Conservation (phyloP, 305 asterid species). For the Fraxinus greggii region DNA sequence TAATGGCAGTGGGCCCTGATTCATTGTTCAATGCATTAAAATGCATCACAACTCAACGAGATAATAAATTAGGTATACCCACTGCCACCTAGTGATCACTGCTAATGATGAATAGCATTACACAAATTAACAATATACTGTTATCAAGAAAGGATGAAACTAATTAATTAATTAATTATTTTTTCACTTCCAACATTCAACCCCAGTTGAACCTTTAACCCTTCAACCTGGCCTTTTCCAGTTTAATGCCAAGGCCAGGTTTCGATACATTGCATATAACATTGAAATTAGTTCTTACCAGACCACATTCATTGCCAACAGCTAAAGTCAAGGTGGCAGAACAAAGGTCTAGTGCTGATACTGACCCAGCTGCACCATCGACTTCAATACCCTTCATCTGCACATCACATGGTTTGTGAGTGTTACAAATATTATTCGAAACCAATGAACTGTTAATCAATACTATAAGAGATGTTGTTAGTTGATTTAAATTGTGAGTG, state of each 20-base stretch:
- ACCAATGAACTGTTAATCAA: slow-evolving; percentile 14
- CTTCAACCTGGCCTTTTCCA: neutral
- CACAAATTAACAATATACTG: neutral
- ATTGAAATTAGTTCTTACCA: slow-evolving; percentile 45
- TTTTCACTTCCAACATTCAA: neutral
- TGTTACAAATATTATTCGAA: slow-evolving; percentile 11
- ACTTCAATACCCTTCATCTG: slow-evolving; percentile 57
- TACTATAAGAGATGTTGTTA: slow-evolving; percentile 12
- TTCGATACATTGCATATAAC: slow-evolving; percentile 7
- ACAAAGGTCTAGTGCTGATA: slow-evolving; percentile 74
- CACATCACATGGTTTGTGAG: slow-evolving; percentile 28
- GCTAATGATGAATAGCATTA: neutral
- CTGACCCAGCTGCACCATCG: slow-evolving; percentile 55
- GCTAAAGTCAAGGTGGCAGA: slow-evolving; percentile 62
- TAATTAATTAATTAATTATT: neutral
- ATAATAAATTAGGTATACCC: neutral
- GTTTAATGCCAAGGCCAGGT: neutral
- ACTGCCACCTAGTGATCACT: neutral
- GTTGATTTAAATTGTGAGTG: slow-evolving; percentile 10
- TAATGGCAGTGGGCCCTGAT: neutral
- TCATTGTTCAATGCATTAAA: neutral
- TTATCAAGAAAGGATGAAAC: neutral
- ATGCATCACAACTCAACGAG: neutral
- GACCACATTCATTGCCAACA: slow-evolving; percentile 79
- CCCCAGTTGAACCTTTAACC: neutral